Evolutionary conservation across 768 basidiomycete genomes (phyloP).

Genomic region (Mycena vulgaris): DNA sequence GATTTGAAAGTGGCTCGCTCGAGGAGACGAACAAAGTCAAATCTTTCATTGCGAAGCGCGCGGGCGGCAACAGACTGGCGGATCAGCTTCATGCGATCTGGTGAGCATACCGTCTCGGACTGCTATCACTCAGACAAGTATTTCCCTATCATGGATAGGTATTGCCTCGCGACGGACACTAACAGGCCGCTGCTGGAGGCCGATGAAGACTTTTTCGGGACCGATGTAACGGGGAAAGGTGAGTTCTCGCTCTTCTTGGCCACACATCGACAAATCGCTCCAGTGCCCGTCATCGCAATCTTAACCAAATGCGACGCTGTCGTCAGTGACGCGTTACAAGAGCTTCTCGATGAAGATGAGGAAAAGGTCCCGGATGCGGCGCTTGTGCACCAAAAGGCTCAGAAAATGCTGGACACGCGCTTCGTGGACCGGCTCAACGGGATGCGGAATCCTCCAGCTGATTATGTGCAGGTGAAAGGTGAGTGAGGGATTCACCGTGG

Average conservation of each 20-base stretch:
- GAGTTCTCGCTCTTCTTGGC: background rate
- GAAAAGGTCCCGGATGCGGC: slow-evolving; percentile 20
- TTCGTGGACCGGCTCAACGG: background rate
- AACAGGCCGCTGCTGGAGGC: slow-evolving; percentile 44
- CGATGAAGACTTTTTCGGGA: slow-evolving; percentile 51
- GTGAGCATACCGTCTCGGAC: slow-evolving; percentile 37
- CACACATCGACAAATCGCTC: background rate
- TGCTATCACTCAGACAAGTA: background rate
- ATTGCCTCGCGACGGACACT: slow-evolving; percentile 51
- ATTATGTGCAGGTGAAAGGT: background rate
- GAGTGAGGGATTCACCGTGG: background rate
- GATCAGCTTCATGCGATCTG: slow-evolving; percentile 58
- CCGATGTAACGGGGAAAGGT: slow-evolving; percentile 45
- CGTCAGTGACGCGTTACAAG: slow-evolving; percentile 37
- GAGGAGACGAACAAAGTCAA: slow-evolving; percentile 48
- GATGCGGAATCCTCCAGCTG: slow-evolving; percentile 1
- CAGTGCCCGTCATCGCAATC: slow-evolving; percentile 57
- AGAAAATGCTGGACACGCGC: background rate
- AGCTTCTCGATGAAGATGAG: slow-evolving; percentile 19
- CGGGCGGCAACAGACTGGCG: slow-evolving; percentile 33
- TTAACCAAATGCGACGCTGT: slow-evolving; percentile 57
- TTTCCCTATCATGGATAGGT: slow-evolving; percentile 46
- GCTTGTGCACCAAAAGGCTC: slow-evolving; percentile 8
- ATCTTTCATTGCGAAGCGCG: slow-evolving; percentile 48
- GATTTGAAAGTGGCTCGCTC: slow-evolving; percentile 54